Evolutionary conservation across 208 protist genomes (phyloP), one percentile per base, ranked within the genome.

Genomic region (Tritrichomonas foetus): DNA sequence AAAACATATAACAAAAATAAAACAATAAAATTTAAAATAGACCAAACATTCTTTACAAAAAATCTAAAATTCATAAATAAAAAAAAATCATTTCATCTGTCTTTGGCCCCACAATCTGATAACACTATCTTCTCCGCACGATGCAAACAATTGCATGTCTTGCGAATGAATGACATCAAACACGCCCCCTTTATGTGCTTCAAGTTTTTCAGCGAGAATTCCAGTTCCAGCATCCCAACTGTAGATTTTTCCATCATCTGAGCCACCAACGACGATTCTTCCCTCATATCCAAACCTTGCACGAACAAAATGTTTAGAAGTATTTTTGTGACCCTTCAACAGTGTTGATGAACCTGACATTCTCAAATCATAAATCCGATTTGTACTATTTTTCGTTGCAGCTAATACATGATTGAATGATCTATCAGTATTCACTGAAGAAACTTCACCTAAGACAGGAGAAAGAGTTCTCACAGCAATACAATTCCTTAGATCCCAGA

Each of bases 241-340:
- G 27, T 89, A 89, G 33, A 89, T 89, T 30, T 89, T 89, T 39
- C 78, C 78, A 39, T 89, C 78, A 20, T 89, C 78, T n/a, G 41
- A 53, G 13, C 78, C 47, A 39, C 41, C 20, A 1, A 89, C 1
- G 0, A 89, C 78, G 8, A 36, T 57, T 89, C 78, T 89, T n/a
- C 47, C 78, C 3, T 89, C 78, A 0, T 16, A 5, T 27, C 47
- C 78, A 30, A 89, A 89, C 11, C 78, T 53, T 39, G 78, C 41
- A 39, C 78, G 27, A 49, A 89, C 78, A 39, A 89, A 89, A 27
- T 89, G 78, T 47, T 89, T 89, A 11, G 47, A 57, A 39, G 78
- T 89, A 47, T 89, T 89, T 11, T 53, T n/a, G 22, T 89, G 78
- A 9, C 78, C 78, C 1, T 47, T 44, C 5, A 89, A 47, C 27